Base-by-base conservation (phyloP, 1,284 basidiomycete species). In the Ganoderma multipileum region DNA sequence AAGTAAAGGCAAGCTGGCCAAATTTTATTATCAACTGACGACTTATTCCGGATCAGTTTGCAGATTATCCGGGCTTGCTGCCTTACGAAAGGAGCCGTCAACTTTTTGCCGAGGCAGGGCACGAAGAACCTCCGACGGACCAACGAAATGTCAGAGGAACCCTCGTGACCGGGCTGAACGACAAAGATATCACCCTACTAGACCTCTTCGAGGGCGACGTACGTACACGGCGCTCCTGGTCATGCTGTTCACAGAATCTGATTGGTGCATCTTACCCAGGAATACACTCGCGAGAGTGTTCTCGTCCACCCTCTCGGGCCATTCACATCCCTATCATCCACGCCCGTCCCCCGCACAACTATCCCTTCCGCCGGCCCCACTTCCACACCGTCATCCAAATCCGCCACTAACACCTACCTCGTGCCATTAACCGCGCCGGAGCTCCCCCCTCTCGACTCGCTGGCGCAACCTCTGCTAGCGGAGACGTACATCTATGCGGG, bases 191-290 rank as follows among this genome's bases (percentile, higher is more conserved):
- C 1, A 74, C 74, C 3, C 80, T 86, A 3, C 79, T 94, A 4
- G 94, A 96, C 78, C 72, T 85, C 7, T 97, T 96, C 71, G 95
- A 97, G 80, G 94, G 93, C 20, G 77, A 86, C 65, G 95, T 95
- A 76, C 78, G 91, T 85, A 26, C 60, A 44, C 14, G 58, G 58
- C 36, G 38, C 38, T 60, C 39, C 58, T 60, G 38, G 26, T 60
- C 47, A 50, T 50, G 11, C 23, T 39, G 36, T 20, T 20, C 20
- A 12, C 6, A 2, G 33, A 36, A 28, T 20, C 38, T 41, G 55
- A 16, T 18, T 36, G 44, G 23, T 47, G 44, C 36, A 60, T 63
- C 61, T 55, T 60, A 42, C 50, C 14, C 70, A 96, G 94, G 91
- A 95, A 83, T 96, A 96, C 76, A 80, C 76, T 0, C 86, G 91